These are phyloP conservation scores for Heteromeles arbutifolia DNA, from an alignment of 306 rosid genomes.

Conservation along the genomic window DNA sequence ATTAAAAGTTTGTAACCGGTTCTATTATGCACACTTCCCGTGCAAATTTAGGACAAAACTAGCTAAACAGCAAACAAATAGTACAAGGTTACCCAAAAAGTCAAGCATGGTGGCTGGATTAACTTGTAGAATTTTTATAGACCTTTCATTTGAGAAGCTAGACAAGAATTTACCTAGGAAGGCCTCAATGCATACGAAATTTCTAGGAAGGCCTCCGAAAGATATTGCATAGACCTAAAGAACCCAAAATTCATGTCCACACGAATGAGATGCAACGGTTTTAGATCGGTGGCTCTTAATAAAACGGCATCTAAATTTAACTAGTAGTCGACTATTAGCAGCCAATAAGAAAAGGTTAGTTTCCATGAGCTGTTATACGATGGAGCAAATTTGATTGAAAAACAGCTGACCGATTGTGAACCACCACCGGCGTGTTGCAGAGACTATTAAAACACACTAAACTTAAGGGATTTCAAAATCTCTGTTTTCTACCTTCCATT, in stretches of 20 bases:
- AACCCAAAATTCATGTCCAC: background rate
- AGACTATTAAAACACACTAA: background rate
- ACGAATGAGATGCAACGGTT: background rate
- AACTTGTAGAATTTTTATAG: background rate
- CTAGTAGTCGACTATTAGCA: background rate
- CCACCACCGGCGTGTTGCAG: background rate
- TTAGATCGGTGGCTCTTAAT: background rate
- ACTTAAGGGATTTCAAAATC: background rate
- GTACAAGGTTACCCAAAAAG: background rate
- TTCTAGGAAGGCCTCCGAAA: background rate
- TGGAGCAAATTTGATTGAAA: background rate
- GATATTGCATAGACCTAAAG: background rate
- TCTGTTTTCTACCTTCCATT: background rate
- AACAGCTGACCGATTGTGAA: background rate
- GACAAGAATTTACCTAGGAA: too few species aligned
- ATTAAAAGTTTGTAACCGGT: too few species aligned
- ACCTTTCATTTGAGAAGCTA: background rate
- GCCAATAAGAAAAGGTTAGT: background rate
- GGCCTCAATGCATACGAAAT: background rate
- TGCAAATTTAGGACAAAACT: background rate
- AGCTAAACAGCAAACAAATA: background rate
- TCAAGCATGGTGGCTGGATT: constrained; percentile 2
- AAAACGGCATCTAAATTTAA: background rate
- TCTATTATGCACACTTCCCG: too few species aligned
- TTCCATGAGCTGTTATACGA: background rate